Evolutionary conservation across 495 filamentous ascomycete genomes (phyloP).

Genomic region (Tuber borchii): DNA sequence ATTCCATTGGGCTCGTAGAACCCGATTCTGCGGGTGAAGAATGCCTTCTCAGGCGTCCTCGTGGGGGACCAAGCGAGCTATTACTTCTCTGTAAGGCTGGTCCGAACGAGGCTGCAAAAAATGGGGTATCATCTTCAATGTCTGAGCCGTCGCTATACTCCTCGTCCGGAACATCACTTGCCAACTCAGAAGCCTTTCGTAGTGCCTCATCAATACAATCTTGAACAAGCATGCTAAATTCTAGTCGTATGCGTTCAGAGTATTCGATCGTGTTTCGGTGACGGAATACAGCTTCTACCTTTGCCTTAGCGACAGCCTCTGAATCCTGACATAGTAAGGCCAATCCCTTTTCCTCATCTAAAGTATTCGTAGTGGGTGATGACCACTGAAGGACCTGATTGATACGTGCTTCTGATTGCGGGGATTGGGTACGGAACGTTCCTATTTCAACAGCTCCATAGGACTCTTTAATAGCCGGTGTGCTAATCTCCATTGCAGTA

Average conservation of each 20-base stretch:
- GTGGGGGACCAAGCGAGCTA: constrained; percentile 29
- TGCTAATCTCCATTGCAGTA: constrained; percentile 89
- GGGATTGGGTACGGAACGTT: constrained; percentile 82
- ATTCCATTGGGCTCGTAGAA: constrained; percentile 86
- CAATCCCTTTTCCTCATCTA: constrained; percentile 92
- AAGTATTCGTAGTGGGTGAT: constrained; percentile 77
- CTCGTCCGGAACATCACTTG: constrained; percentile 48
- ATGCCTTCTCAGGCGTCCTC: constrained; percentile 44
- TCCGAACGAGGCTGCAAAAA: constrained; percentile 41
- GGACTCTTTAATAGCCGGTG: constrained; percentile 79
- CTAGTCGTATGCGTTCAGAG: constrained; percentile 85
- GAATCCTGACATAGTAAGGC: constrained; percentile 83
- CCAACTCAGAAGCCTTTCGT: constrained; percentile 67
- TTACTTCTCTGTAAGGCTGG: constrained; percentile 27
- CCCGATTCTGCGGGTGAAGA: constrained; percentile 63
- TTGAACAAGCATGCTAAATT: constrained; percentile 83
- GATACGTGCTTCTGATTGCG: constrained; percentile 87
- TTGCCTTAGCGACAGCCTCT: constrained; percentile 68
- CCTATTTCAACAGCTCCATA: constrained; percentile 55
- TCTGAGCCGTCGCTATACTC: constrained; percentile 42
- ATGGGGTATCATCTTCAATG: constrained; percentile 39
- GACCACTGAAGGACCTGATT: constrained; percentile 93
- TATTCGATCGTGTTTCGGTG: constrained; percentile 93
- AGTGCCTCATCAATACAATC: constrained; percentile 91
- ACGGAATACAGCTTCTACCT: constrained; percentile 86